Evolutionary conservation across 805 yeast species (phyloP).

Genomic region (Komagataella phaffii): DNA sequence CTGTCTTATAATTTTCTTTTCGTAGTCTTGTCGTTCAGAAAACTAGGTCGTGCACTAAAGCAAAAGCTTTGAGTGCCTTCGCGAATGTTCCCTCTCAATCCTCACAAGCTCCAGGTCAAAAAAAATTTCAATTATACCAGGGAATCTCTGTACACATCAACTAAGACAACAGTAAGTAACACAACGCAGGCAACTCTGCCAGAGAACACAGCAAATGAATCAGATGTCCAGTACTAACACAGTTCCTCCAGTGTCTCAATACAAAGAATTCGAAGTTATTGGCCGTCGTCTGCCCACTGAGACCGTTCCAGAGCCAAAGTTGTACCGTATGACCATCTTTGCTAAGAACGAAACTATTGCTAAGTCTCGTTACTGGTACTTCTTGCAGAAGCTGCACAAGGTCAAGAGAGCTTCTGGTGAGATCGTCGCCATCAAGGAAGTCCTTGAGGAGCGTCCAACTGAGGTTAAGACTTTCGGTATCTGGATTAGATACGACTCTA

Average conservation of each 20-base stretch:
- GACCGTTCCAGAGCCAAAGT: conserved; percentile 98
- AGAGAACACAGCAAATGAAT: background rate
- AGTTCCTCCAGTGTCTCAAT: conserved; percentile 64
- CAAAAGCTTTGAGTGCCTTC: background rate
- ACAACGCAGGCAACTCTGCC: background rate
- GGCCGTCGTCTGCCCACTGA: conserved; percentile 99
- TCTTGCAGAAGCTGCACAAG: conserved; percentile 98
- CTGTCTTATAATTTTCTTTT: background rate
- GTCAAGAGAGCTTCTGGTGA: conserved; percentile 99
- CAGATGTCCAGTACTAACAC: conserved; percentile 8
- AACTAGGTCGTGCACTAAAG: background rate
- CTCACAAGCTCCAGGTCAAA: background rate
- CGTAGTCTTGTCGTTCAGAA: background rate
- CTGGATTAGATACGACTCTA: conserved; percentile 99
- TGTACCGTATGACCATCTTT: conserved; percentile 99
- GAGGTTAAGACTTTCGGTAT: conserved; percentile 99
- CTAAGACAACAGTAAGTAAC: background rate
- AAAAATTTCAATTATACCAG: background rate
- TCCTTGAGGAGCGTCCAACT: conserved; percentile 93
- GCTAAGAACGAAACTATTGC: conserved; percentile 99
- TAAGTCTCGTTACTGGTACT: conserved; percentile 99
- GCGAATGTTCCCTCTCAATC: background rate
- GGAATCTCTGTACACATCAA: background rate
- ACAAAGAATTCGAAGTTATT: conserved; percentile 98
- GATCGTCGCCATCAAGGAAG: conserved; percentile 83